phyloP scores from a whole-genome alignment of 1,139 yeast species.

The Yamadazyma triangularis region DNA sequence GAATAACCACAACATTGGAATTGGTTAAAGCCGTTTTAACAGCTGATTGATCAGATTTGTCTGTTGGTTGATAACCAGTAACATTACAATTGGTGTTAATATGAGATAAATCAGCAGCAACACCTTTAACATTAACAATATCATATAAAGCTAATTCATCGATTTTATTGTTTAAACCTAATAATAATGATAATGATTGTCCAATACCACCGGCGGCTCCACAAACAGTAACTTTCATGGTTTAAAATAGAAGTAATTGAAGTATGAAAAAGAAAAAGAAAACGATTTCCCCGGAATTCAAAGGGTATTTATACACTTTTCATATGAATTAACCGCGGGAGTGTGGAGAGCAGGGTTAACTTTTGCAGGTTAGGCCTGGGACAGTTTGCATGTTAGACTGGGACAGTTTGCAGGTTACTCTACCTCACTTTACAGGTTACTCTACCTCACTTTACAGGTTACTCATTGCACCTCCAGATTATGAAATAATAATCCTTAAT shows the following conservation, averaged over 20 bases:
- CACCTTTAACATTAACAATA: conserved; percentile 66
- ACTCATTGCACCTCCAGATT: conserved; percentile 1
- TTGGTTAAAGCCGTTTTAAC: conserved; percentile 48
- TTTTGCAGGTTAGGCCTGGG: too few relatives aligned
- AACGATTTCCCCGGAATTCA: background rate
- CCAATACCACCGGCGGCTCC: conserved; percentile 86
- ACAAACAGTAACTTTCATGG: conserved; percentile 66
- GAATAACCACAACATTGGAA: conserved; percentile 60
- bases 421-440: too few relatives aligned
- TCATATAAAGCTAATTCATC: conserved; percentile 59
- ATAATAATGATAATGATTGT: conserved; percentile 64
- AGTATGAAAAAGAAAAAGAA: background rate
- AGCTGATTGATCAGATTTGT: conserved; percentile 46
- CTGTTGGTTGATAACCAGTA: conserved; percentile 50
- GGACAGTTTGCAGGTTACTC: too few relatives aligned
- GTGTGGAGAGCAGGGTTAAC: too few relatives aligned
- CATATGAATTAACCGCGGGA: conserved; percentile 2
- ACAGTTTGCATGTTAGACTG: too few relatives aligned
- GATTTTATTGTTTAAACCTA: conserved; percentile 54
- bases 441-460: background rate
- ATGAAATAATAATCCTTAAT: too few relatives aligned
- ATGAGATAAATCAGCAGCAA: conserved; percentile 71
- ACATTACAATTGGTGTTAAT: conserved; percentile 58
- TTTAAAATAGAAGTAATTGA: background rate
- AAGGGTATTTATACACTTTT: background rate